phyloP scores from a whole-genome alignment of 2,329 filamentous ascomycete species.

The Nemania abortiva region DNA sequence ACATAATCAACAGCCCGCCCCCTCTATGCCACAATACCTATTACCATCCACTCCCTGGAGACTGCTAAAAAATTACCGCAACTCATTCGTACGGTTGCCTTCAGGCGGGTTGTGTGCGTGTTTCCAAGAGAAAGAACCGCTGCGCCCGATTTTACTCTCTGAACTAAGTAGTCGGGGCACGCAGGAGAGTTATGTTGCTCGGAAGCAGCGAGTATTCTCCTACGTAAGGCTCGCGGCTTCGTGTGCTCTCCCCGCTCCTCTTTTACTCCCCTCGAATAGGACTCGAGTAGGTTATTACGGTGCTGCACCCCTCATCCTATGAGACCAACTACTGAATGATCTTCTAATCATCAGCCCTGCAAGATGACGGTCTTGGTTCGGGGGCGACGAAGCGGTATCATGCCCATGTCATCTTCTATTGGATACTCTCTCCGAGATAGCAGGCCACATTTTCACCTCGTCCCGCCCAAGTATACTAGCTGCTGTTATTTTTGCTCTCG shows the following conservation, averaged over 20 bases:
- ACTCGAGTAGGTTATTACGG: background rate
- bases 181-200: background rate
- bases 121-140: no score
- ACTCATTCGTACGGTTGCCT: background rate
- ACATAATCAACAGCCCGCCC: background rate
- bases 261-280: constrained; percentile 12
- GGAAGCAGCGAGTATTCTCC: no score
- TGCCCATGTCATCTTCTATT: background rate
- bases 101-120: background rate
- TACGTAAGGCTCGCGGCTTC: background rate
- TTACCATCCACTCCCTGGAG: background rate
- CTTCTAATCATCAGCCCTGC: background rate
- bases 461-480: background rate
- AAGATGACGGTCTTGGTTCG: background rate
- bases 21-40: background rate
- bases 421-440: background rate
- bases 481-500: background rate
- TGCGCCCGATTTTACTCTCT: no score
- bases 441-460: background rate
- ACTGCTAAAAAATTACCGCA: background rate
- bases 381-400: background rate
- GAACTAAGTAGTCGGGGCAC: no score
- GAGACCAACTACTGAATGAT: background rate
- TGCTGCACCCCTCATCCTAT: constrained; percentile 5
- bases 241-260: background rate